Base-by-base conservation (phyloP, 805 yeast species). In the Metschnikowia santaceciliae region DNA sequence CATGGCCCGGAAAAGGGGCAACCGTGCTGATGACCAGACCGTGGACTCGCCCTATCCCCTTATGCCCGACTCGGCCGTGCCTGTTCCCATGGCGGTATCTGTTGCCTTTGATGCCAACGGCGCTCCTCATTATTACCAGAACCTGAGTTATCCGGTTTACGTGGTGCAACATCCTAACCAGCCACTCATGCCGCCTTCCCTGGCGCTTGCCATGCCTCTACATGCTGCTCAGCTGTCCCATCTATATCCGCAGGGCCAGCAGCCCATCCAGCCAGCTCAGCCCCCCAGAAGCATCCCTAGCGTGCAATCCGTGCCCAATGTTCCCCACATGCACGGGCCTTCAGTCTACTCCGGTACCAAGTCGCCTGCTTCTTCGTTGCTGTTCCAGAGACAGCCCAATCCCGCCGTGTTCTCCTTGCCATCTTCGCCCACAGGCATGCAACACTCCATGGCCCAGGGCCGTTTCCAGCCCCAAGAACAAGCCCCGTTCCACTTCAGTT, bases 141-240 rank as follows among this genome's bases (percentile, higher is more conserved):
- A 54, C 39, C 55, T 44, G 39, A 62, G 68, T 20, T 70, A 67
- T 50, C 76, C 77, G 3, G 70, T 72, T 3, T 72, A 72, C 53
- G 61, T 71, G 32, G 64, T 72, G 7, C 63, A 64, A 19, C 70
- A 61, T 46, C 55, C 50, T 5, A 35, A 36, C 23, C 46, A 30
- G 26, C 32, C 42, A 4, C 40, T 49, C 34, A 19, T 47, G 46
- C 40, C 46, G 3, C 53, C 42, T 19, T 52, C 51, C n/a, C 55
- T 48, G 35, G 19, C 55, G n/a, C 32, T 54, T 10, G 53, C 59
- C 33, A 42, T 52, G 37, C 54, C 52, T 10, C 23, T 53, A 17
- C 58, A 43, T 34, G 35, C 35, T 3, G 34, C 47, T 6, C 26
- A 20, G 6, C 42, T 3, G 38, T 26, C 40, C 3, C 46, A 10